Evolutionary conservation across 345 rosid genomes (phyloP), one percentile per base, ranked within the genome.

Genomic region (Aquilaria sinensis): DNA sequence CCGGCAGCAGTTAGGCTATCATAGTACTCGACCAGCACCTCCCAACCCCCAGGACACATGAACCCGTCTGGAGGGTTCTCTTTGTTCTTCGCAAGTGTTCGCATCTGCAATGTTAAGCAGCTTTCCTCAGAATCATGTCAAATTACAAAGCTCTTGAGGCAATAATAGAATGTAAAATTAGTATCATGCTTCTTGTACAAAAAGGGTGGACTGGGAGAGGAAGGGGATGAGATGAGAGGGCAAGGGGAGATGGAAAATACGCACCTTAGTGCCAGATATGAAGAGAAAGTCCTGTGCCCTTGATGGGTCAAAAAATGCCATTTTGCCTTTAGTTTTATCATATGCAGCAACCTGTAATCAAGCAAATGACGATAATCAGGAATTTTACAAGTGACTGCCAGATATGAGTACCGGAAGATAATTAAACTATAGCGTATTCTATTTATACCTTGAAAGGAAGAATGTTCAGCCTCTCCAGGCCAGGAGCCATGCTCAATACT

Each of bases 1-100:
- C 60, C 80, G 0, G 83, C 67, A 0, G 83, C 77, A 29, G 82
- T 58, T 67, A 90, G 69, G 67, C 96, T 86, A 58, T 83, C 97
- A 4, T 92, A 92, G 79, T 89, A 89, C 9, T 92, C 98, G 0
- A 87, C 96, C 77, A 89, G 69, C 70, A 92, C 96, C 70, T 93
- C 51, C 98, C 98, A 93, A 32, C 98, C 97, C 47, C 92, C 85
- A 10, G 97, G 95, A 72, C 98, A 93, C 98, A 93, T 90, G 76
- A 93, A 93, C 47, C 98, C 98, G 43, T 86, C 89, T 2, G 98
- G 95, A 33, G 98, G 97, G 67, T 73, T 88, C 77, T 93, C 98
- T 57, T 86, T 86, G 87, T 74, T 90, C 92, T 80, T 93, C 0
- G 98, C 98, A 12, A 93, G 88, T 29, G 94, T 61, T 37, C 97